Base-by-base conservation (phyloP, 805 yeast genomes). In the Wickerhamomyces silvicola region DNA sequence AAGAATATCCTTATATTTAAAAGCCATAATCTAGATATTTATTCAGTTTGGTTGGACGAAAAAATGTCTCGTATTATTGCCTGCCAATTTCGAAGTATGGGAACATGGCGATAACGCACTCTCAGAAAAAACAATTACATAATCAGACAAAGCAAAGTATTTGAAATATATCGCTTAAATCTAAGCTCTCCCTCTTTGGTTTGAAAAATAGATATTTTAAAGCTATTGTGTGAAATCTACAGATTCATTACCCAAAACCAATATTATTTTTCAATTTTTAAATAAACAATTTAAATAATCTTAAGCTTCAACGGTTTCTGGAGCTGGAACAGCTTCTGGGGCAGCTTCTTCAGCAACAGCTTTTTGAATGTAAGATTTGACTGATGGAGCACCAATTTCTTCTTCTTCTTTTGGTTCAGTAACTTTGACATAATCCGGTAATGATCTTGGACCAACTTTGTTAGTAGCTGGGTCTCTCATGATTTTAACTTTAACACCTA, bases 401-500 rank as follows among this genome's bases (percentile, higher is more conserved):
- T 78, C 85, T 62, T 88, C 96, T 60, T 87, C 96, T 82, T 88
- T 88, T 70, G 95, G 95, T 67, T 85, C 95, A 57, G 75, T 66
- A 60, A 88, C 81, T 68, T 77, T 75, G 67, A 88, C 96, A 68
- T 81, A 86, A 70, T 88, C 97, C 66, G 97, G 97, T 65, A 88
- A 77, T 40, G 95, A 75, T 66, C 63, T 85, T 73, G 94, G 94
- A 71, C 95, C 95, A 53, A 57, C 56, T 66, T 69, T 79, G 78
- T 78, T 74, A 59, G 76, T 64, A 57, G 90, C 86, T 71, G 97
- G 96, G 79, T 90, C 97, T 68, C 85, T 86, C 98, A 92, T 92
- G 66, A 92, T 92, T 82, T 92, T 92, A 63, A 92, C 97, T 81
- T 85, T 90, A 68, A 92, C 81, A 81, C 98, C 98, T 65, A 92